Conservation (phyloP, 1,139 yeast species). For the Kodamaea alishanica region DNA sequence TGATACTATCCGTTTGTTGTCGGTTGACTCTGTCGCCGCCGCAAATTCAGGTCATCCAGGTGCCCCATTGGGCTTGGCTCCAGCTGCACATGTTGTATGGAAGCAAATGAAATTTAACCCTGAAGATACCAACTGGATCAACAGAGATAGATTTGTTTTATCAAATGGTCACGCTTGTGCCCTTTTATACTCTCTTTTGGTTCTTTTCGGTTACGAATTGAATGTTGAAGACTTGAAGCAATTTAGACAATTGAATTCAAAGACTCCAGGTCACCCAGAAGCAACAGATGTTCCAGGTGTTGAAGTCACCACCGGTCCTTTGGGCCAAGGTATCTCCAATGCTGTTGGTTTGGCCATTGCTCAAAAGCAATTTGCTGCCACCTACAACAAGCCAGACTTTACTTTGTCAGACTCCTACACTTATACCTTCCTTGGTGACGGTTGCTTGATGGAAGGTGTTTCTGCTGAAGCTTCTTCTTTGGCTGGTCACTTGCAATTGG, state of each 20-base stretch:
- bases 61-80: slow-evolving; percentile 98
- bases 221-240: slow-evolving; percentile 82
- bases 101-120: slow-evolving; percentile 85
- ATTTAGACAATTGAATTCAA: slow-evolving; percentile 88
- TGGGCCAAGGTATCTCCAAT: slow-evolving; percentile 97
- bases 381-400: slow-evolving; percentile 85
- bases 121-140: slow-evolving; percentile 85
- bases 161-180: slow-evolving; percentile 99
- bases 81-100: slow-evolving; percentile 66
- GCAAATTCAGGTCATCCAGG: slow-evolving; percentile 99
- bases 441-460: slow-evolving; percentile 98
- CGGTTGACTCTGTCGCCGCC: slow-evolving; percentile 83
- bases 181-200: slow-evolving; percentile 79
- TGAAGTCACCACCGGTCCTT: slow-evolving; percentile 98
- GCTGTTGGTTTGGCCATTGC: slow-evolving; percentile 98
- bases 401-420: slow-evolving; percentile 71
- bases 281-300: slow-evolving; percentile 73
- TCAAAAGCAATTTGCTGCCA: slow-evolving; percentile 87
- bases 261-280: slow-evolving; percentile 98
- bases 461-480: slow-evolving; percentile 90
- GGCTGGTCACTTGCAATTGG: slow-evolving; percentile 95
- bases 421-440: slow-evolving; percentile 89
- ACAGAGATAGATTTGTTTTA: slow-evolving; percentile 92
- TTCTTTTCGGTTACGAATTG: slow-evolving; percentile 79
- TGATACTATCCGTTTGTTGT: slow-evolving; percentile 84